A percentile compares a stretch with the other conserved stretches of the same genome.
Evolutionary conservation across 2,329 filamentous ascomycete genomes (phyloP).

Genomic region (Botrytis deweyae): DNA sequence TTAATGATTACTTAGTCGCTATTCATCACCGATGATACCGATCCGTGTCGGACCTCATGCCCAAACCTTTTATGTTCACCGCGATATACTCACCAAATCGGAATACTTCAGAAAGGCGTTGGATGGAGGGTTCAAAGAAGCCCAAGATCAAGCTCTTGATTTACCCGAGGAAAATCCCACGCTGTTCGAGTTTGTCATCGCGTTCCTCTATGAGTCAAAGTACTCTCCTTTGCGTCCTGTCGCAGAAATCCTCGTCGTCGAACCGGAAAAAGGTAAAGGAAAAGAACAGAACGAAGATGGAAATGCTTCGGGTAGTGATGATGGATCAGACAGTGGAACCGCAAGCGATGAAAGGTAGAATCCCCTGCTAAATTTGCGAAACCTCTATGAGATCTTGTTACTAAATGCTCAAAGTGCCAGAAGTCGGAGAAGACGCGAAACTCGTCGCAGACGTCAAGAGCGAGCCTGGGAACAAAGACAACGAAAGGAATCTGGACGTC

Average conservation of each 20-base stretch:
- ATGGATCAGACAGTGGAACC: constrained; percentile 40
- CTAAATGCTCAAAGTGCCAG: constrained; percentile 31
- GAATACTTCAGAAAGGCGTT: constrained; percentile 52
- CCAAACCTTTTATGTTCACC: constrained; percentile 51
- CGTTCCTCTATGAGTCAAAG: constrained; percentile 50
- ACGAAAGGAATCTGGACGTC: constrained; percentile 47
- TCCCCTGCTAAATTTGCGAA: background rate
- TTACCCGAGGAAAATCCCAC: constrained; percentile 52
- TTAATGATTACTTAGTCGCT: constrained; percentile 40
- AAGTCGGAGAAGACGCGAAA: constrained; percentile 40
- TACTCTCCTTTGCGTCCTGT: constrained; percentile 49
- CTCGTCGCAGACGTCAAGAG: constrained; percentile 41
- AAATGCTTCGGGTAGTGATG: constrained; percentile 31
- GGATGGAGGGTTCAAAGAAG: constrained; percentile 49
- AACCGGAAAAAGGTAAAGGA: constrained; percentile 45
- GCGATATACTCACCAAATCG: constrained; percentile 46
- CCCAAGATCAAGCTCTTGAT: constrained; percentile 47
- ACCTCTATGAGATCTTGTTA: background rate
- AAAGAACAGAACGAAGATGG: constrained; percentile 41
- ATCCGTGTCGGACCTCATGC: constrained; percentile 47
- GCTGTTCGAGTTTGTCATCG: constrained; percentile 52
- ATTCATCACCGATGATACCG: constrained; percentile 48
- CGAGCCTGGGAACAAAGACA: constrained; percentile 42
- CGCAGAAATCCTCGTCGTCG: constrained; percentile 36
- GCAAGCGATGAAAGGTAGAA: constrained; percentile 42